phyloP scores from a whole-genome alignment of 108 stramenopile genomes.

The Conticribra guillardii region DNA sequence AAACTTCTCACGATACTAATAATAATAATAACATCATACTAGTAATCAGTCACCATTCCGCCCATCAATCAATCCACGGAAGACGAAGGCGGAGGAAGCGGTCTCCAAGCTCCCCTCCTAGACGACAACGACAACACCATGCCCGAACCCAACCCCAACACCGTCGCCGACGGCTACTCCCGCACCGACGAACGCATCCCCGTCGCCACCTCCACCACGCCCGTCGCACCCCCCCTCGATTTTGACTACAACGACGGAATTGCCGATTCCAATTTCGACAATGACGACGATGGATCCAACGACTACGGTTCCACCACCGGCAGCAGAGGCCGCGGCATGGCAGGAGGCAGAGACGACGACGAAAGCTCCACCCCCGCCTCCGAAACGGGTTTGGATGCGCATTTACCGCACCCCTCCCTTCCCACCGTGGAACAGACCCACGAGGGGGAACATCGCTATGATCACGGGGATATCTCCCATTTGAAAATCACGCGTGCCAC shows the following conservation, averaged over 20 bases:
- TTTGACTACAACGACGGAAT: slow-evolving; percentile 51
- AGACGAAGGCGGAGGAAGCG: too few relatives aligned
- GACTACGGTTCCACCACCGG: slow-evolving; percentile 15
- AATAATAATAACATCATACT: too few relatives aligned
- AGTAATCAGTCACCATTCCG: too few relatives aligned
- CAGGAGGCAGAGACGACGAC: slow-evolving; percentile 1
- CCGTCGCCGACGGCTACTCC: slow-evolving; percentile 50
- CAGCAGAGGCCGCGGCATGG: not conserved
- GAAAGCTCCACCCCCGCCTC: not conserved
- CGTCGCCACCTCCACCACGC: slow-evolving; percentile 47
- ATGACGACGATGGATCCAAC: not conserved
- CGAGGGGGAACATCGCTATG: slow-evolving; percentile 48
- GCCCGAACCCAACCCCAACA: slow-evolving; percentile 22
- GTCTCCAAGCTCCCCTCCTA: not conserved
- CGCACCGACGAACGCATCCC: slow-evolving; percentile 50
- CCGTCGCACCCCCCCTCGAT: slow-evolving; percentile 45
- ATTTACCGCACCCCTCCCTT: slow-evolving; percentile 30
- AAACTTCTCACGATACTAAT: too few relatives aligned
- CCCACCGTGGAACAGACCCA: slow-evolving; percentile 35
- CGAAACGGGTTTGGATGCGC: slow-evolving; percentile 40
- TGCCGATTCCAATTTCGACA: slow-evolving; percentile 3
- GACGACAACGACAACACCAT: slow-evolving; percentile 3
- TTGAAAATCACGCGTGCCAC: slow-evolving; percentile 42
- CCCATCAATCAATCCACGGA: too few relatives aligned
- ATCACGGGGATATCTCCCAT: slow-evolving; percentile 24